These are phyloP conservation scores for Erysimum pusillum DNA, from an alignment of 441 rosid species.

Conservation along the genomic window DNA sequence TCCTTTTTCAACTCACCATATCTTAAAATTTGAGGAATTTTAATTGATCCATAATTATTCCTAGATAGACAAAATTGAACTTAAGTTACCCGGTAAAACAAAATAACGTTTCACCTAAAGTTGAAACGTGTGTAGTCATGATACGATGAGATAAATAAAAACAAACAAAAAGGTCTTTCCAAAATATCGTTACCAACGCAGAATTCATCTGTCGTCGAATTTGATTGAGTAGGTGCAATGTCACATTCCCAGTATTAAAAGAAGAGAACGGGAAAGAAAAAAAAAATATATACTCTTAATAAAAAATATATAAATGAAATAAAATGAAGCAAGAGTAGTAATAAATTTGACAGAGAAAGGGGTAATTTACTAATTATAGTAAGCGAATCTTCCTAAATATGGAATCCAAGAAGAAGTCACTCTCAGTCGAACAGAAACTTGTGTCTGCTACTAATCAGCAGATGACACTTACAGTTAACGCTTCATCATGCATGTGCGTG, in stretches of 20 bases:
- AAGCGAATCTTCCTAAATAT: conserved; percentile 42
- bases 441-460: conserved; percentile 45
- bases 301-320: conserved; percentile 15
- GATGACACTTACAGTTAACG: conserved; percentile 36
- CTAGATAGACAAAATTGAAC: neutral
- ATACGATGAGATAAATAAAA: neutral
- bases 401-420: conserved; percentile 44
- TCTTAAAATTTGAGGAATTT: neutral
- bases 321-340: conserved; percentile 31
- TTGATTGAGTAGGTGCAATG: conserved; percentile 37
- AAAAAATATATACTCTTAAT: neutral
- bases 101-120: neutral
- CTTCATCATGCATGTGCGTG: conserved; percentile 31
- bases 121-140: conserved; percentile 20
- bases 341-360: conserved; percentile 29
- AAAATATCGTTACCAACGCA: neutral
- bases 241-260: conserved; percentile 16
- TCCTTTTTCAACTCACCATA: conserved; percentile 14
- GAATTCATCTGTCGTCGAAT: conserved; percentile 9
- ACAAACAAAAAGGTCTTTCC: neutral
- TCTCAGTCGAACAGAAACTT: conserved; percentile 39
- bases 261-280: neutral
- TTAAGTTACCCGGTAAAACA: neutral
- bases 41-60: neutral
- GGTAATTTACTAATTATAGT: conserved; percentile 31